phyloP scores from a whole-genome alignment of 371 early-diverging fungal genomes.

The Apophysomyces ossiformis region DNA sequence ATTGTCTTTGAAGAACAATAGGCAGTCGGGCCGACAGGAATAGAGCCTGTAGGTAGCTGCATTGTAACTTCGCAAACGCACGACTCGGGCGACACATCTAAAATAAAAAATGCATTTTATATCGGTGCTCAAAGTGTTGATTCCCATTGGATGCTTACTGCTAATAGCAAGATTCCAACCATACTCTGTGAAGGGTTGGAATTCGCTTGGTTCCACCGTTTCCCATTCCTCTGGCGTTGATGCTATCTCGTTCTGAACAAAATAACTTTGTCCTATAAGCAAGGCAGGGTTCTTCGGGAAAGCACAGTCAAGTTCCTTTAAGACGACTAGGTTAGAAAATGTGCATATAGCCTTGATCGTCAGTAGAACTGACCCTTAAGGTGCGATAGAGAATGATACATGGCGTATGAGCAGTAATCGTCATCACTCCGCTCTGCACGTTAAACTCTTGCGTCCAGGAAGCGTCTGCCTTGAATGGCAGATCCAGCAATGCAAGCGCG shows the following conservation, averaged over 20 bases:
- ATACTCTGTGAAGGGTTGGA: slow-evolving; percentile 30
- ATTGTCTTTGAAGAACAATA: slow-evolving; percentile 45
- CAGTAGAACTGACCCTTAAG: slow-evolving; percentile 23
- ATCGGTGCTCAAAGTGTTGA: too few species aligned
- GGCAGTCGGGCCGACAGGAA: slow-evolving; percentile 34
- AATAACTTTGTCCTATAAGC: slow-evolving; percentile 40
- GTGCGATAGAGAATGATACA: slow-evolving; percentile 52
- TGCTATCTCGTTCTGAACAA: slow-evolving; percentile 16
- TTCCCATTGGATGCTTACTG: slow-evolving; percentile 18
- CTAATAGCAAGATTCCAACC: slow-evolving; percentile 47
- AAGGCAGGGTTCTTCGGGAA: slow-evolving; percentile 22
- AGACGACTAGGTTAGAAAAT: neutral
- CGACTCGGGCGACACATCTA: slow-evolving; percentile 37
- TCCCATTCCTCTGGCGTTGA: slow-evolving; percentile 22
- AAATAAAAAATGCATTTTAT: neutral
- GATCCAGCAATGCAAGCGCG: slow-evolving; percentile 48
- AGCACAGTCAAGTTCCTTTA: slow-evolving; percentile 10
- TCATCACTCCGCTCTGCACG: slow-evolving; percentile 23
- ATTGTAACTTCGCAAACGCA: slow-evolving; percentile 36
- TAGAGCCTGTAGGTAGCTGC: slow-evolving; percentile 49
- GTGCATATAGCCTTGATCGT: neutral
- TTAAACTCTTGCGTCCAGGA: slow-evolving; percentile 26
- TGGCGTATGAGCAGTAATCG: slow-evolving; percentile 35
- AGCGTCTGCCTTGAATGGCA: slow-evolving; percentile 40
- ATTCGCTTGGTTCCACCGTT: slow-evolving; percentile 30